Evolutionary conservation across 805 yeast genomes (phyloP), one percentile per base, ranked within the genome.

Genomic region (Kodamaea kakaduensis): DNA sequence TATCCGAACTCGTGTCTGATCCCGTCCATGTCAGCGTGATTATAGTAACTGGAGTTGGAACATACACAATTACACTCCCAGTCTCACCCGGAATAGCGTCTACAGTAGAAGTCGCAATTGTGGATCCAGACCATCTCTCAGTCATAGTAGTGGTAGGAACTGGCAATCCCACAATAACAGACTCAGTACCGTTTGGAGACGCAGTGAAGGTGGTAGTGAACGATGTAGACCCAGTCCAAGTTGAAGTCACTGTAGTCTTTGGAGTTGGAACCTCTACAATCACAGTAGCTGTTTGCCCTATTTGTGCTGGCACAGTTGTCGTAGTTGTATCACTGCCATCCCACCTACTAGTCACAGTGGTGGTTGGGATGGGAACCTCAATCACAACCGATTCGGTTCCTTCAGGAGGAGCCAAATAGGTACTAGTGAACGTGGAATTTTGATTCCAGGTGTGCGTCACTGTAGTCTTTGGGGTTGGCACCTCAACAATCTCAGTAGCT

Each of bases 21-120:
- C 16, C 37, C 10, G 17, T 37, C 44, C 17, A 37, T n/a, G 19
- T 32, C 4, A 26, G 9, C 8, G 31, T 9, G 5, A 12, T 7
- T 2, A 42, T 44, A 16, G 16, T 17, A 6, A 26, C 17, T 2
- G 32, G 15, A 7, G 34, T 14, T n/a, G 43, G 24, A 4, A 20
- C 32, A 8, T 41, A 38, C 13, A 8, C 34, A 15, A 10, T 33
- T 32, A 16, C 38, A 12, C 36, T 31, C 9, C 6, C 27, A 23
- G 34, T 31, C 5, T 23, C 20, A 21, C 32, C 32, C 17, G 32
- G 32, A 5, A 10, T 15, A 8, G 33, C 12, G 7, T 56, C 54
- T 12, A 47, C 50, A 17, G 37, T 40, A 16, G 52, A 52, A 12
- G 37, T 46, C 17, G 48, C 48, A 3, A 56, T 52, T 32, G 31